phyloP scores from a whole-genome alignment of 73 alveolate species.

The Tetrahymena borealis region DNA sequence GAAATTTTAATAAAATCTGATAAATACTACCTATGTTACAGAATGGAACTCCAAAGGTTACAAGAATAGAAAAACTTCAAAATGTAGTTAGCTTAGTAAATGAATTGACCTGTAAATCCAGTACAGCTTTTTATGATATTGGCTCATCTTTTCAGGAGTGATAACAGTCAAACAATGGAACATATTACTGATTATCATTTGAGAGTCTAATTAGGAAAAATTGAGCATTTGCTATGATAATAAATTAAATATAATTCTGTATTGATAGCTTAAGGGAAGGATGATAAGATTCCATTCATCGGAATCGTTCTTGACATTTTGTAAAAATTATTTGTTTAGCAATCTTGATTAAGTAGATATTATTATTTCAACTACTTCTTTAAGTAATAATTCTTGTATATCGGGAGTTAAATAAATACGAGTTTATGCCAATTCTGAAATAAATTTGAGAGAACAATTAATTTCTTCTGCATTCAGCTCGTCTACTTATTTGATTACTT shows the following conservation, averaged over 20 bases:
- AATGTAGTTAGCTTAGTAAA: neutral
- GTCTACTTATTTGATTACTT: neutral
- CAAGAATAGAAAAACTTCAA: neutral
- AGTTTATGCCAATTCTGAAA: neutral
- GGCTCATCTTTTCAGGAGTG: neutral
- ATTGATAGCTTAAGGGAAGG: neutral
- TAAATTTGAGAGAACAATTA: neutral
- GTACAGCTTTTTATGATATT: neutral
- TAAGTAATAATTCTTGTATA: neutral
- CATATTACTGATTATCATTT: neutral
- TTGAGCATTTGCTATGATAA: neutral
- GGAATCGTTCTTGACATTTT: neutral
- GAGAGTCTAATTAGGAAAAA: neutral
- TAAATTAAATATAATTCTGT: neutral
- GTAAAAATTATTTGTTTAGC: neutral
- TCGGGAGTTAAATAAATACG: neutral
- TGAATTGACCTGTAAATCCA: neutral
- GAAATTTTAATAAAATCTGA: no score
- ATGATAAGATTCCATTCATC: neutral
- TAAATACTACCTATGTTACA: neutral
- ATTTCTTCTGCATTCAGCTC: neutral
- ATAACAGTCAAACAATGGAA: neutral
- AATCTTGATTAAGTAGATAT: neutral
- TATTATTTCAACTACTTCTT: neutral
- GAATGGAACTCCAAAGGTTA: neutral